Base-by-base conservation (phyloP, 2,329 filamentous ascomycete species). In the Fusarium neocosmosporiellum region DNA sequence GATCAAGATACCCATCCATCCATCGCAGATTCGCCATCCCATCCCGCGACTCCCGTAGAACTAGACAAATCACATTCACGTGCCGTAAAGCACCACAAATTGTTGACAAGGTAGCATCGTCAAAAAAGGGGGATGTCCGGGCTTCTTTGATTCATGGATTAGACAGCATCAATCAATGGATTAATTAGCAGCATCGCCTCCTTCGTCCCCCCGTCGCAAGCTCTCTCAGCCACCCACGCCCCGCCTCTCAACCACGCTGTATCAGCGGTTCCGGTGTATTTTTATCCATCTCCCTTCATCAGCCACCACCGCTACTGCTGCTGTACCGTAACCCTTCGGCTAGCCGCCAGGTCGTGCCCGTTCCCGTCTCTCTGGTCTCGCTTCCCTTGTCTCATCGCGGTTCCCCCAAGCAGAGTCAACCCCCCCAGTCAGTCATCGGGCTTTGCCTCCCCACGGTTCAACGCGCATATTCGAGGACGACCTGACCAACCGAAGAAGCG, bases 231-330 rank as follows among this genome's bases (percentile, higher is more conserved):
- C 63, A 73, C 53, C 36, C 37, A 50, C 37, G 36, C 67, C 60
- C 70, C 70, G 67, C 70, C 63, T 53, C 59, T 62, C 16, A 31
- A 20, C 36, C 59, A 60, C 54, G 31, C 41, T 33, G 46, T 59
- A 57, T 67, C 27, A 67, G 60, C 63, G 67, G 70, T 72, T 58
- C 61, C 66, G 62, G 66, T 72, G 57, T 73, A 73, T 73, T 73
- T 73, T 73, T 65, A 73, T 59, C 67, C 58, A 50, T 50, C 63
- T 61, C 70, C 70, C 70, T 59, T 73, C 70, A 62, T 62, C 59
- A 73, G 71, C 63, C 70, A 73, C 46, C 46, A 50, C 46, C 46
- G 6, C 18, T 14, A 29, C 46, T 50, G 27, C 27, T 31, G 27
- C 46, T 50, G 27, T 50, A 31, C 27, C 43, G 24, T 31, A 50